phyloP scores from a whole-genome alignment of 371 early-diverging fungal species.

The Batrachochytrium dendrobatidis region DNA sequence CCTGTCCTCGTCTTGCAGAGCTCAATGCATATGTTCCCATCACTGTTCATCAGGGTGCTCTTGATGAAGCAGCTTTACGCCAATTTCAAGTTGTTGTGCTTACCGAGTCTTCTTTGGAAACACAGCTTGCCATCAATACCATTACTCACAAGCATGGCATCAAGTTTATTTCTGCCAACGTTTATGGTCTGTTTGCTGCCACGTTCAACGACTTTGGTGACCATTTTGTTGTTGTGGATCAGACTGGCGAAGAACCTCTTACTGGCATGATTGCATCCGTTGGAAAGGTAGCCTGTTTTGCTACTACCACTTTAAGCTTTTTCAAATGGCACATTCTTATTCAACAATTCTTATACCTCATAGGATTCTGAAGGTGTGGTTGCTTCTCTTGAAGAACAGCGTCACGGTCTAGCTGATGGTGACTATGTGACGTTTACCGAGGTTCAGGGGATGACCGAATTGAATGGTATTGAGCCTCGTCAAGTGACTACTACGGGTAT shows the following conservation, averaged over 20 bases:
- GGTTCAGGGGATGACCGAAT: constrained; percentile 82
- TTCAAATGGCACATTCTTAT: no score
- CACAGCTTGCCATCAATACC: constrained; percentile 86
- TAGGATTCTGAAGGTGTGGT: constrained; percentile 83
- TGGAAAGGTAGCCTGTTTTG: constrained; percentile 55
- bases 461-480: constrained; percentile 76
- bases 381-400: constrained; percentile 90
- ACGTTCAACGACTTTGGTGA: constrained; percentile 97
- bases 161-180: constrained; percentile 89
- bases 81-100: constrained; percentile 82
- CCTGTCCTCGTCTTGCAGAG: constrained; percentile 81
- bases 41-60: constrained; percentile 66
- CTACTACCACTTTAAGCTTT: no score
- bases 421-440: constrained; percentile 92
- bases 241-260: constrained; percentile 90
- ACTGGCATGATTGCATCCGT: constrained; percentile 93
- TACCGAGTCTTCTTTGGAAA: constrained; percentile 67
- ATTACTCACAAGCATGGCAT: constrained; percentile 77
- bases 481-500: constrained; percentile 72
- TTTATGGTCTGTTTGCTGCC: constrained; percentile 90
- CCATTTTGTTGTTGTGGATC: constrained; percentile 82
- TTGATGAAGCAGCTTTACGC: constrained; percentile 61
- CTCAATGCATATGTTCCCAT: constrained; percentile 98
- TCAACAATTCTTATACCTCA: background rate
- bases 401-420: constrained; percentile 96